Percentiles rank a stretch among this genome's conserved stretches.
phyloP scores from a whole-genome alignment of 2,329 filamentous ascomycete genomes.

The Colletotrichum horii region DNA sequence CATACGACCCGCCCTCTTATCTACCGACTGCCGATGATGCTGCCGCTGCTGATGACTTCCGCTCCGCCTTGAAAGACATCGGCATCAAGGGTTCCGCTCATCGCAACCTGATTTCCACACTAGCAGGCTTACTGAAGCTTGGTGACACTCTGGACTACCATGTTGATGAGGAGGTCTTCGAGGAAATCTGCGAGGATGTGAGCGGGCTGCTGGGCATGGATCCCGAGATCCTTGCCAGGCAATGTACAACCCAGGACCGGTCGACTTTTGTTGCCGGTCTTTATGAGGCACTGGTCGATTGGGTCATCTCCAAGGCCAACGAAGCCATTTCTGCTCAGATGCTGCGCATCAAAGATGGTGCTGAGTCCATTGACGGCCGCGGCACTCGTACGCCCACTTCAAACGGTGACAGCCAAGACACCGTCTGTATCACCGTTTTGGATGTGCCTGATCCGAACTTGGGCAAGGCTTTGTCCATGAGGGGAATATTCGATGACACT shows the following conservation, averaged over 20 bases:
- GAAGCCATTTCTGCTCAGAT: conserved; percentile 81
- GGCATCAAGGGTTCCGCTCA: conserved; percentile 89
- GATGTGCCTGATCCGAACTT: conserved; percentile 82
- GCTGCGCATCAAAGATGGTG: conserved; percentile 66
- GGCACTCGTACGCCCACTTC: conserved; percentile 69
- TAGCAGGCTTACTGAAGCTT: conserved; percentile 88
- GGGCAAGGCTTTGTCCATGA: conserved; percentile 87
- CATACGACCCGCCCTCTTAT: conserved; percentile 85
- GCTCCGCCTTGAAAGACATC: conserved; percentile 84
- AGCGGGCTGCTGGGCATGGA: conserved; percentile 85
- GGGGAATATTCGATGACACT: conserved; percentile 91
- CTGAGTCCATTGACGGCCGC: conserved; percentile 70
- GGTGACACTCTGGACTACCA: conserved; percentile 88
- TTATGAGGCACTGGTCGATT: conserved; percentile 94
- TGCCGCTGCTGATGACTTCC: conserved; percentile 92
- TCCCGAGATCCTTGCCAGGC: conserved; percentile 77
- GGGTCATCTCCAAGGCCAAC: conserved; percentile 90
- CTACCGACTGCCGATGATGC: conserved; percentile 91
- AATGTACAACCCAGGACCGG: conserved; percentile 85
- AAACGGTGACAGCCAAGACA: conserved; percentile 77
- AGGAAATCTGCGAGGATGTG: conserved; percentile 89
- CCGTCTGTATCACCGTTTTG: conserved; percentile 86
- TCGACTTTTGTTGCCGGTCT: conserved; percentile 82
- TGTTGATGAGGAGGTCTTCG: conserved; percentile 82
- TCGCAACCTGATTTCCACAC: conserved; percentile 81